These are phyloP conservation scores for Trypanosoma theileri DNA, from an alignment of 208 protist genomes.

Conservation along the genomic window DNA sequence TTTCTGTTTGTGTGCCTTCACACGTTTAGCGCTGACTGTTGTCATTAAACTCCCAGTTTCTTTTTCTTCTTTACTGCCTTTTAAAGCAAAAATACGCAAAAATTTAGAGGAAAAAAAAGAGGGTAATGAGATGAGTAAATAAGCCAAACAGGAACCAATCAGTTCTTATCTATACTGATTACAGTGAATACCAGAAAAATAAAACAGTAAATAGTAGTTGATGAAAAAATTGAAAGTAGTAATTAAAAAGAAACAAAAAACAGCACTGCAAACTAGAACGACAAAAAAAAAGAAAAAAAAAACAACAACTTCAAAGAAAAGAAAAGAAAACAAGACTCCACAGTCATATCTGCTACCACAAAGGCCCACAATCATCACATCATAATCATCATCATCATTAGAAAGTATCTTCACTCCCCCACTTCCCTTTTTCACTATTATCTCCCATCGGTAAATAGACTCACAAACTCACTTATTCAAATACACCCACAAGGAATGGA, in stretches of 20 bases:
- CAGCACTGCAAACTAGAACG: neutral
- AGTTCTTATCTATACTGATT: constrained; percentile 12
- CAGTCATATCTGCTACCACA: no score
- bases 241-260: neutral
- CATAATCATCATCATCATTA: no score
- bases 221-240: neutral
- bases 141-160: constrained; percentile 3
- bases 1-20: no score
- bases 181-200: no score
- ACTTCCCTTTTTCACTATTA: no score
- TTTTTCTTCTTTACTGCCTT: no score
- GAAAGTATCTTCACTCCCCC: neutral
- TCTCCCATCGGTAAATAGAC: no score
- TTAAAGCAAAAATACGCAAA: constrained; percentile 1
- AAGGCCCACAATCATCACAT: no score
- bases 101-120: constrained; percentile 3
- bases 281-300: neutral
- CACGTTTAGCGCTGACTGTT: no score
- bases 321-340: neutral
- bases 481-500: constrained; percentile 23
- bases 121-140: constrained; percentile 17
- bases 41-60: no score
- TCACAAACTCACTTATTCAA: neutral
- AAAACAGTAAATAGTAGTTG: no score
- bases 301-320: neutral